phyloP scores from a whole-genome alignment of 225 moss, liverwort and hornwort species.

The Asterella californica region DNA sequence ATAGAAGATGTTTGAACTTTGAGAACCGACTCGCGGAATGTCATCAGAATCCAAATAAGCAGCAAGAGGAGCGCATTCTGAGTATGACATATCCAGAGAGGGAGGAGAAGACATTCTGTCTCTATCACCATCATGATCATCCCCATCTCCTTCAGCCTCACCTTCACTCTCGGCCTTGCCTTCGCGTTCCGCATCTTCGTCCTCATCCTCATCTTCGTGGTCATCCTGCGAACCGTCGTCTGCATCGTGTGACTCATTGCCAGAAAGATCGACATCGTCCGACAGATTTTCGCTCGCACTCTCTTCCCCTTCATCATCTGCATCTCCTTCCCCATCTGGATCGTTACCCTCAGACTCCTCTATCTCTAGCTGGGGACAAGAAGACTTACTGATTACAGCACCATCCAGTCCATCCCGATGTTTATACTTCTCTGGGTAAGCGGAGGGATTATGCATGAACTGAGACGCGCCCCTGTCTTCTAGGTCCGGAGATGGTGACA shows the following conservation, averaged over 20 bases:
- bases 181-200: conserved; percentile 71
- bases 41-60: conserved; percentile 43
- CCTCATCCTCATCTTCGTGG: conserved; percentile 81
- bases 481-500: conserved; percentile 51
- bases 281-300: conserved; percentile 84
- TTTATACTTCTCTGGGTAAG: conserved; percentile 36
- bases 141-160: conserved; percentile 80
- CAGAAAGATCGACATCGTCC: conserved; percentile 74
- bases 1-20: conserved; percentile 61
- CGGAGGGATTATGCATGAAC: conserved; percentile 38
- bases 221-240: conserved; percentile 67
- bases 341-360: conserved; percentile 40
- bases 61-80: conserved; percentile 70
- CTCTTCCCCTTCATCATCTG: conserved; percentile 82
- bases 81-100: conserved; percentile 52
- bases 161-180: conserved; percentile 84
- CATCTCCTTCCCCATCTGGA: conserved; percentile 52
- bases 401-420: conserved; percentile 35
- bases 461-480: conserved; percentile 37
- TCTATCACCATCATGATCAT: conserved; percentile 64
- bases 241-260: conserved; percentile 73
- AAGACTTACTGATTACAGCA: conserved; percentile 32
- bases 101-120: conserved; percentile 72
- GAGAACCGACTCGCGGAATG: conserved; percentile 31
- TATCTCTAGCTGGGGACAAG: conserved; percentile 28